These are phyloP conservation scores for Cystofilobasidium macerans DNA, from an alignment of 768 basidiomycete genomes.

Conservation along the genomic window DNA sequence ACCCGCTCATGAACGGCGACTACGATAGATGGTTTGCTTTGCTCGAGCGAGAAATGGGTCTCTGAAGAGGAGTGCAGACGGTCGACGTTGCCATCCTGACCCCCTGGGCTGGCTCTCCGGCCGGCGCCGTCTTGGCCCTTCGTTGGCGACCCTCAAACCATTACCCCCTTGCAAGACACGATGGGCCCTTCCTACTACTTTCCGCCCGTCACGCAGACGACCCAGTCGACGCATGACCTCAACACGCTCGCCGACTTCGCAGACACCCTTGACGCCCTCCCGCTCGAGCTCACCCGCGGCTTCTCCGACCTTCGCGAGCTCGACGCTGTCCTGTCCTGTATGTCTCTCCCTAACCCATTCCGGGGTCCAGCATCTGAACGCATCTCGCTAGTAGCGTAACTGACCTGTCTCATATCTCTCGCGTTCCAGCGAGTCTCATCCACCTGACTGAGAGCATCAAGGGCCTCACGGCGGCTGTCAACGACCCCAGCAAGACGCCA, in stretches of 20 bases:
- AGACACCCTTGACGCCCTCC: slow-evolving; percentile 85
- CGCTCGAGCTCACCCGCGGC: slow-evolving; percentile 82
- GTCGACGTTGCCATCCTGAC: too few relatives aligned
- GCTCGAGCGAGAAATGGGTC: neutral
- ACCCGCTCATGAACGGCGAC: slow-evolving; percentile 67
- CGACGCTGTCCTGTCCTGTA: slow-evolving; percentile 71
- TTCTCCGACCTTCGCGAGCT: slow-evolving; percentile 96
- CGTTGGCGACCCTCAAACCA: too few relatives aligned
- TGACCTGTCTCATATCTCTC: neutral
- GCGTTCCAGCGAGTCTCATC: slow-evolving; percentile 58
- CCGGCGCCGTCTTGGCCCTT: too few relatives aligned
- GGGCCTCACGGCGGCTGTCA: slow-evolving; percentile 44
- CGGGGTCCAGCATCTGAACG: slow-evolving; percentile 4
- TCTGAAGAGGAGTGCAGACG: neutral
- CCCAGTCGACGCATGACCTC: slow-evolving; percentile 16
- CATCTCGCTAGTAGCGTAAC: neutral
- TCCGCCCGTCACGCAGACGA: neutral
- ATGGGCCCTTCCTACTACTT: neutral
- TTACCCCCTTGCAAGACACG: neutral
- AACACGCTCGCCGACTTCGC: slow-evolving; percentile 58
- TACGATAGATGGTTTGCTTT: too few relatives aligned
- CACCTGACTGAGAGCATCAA: slow-evolving; percentile 71
- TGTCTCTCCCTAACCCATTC: slow-evolving; percentile 23
- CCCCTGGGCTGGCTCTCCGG: too few relatives aligned
- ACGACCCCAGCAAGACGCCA: slow-evolving; percentile 40